Percentiles rank a stretch among this genome's conserved stretches.
phyloP scores from a whole-genome alignment of 2,329 filamentous ascomycete genomes.

The Monilinia fructicola region DNA sequence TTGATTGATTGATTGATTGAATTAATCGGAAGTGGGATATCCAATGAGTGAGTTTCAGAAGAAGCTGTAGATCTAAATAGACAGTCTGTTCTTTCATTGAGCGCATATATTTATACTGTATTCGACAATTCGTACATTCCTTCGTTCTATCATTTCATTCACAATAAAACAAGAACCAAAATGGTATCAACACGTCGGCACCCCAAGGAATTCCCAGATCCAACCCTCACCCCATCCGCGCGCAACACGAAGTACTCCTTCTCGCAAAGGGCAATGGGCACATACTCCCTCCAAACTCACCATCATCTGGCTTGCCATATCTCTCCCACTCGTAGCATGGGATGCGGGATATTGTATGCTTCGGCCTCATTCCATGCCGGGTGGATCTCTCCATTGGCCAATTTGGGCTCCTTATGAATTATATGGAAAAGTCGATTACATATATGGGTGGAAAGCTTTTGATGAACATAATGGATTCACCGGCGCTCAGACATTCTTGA shows the following conservation, averaged over 20 bases:
- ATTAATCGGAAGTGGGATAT: background rate
- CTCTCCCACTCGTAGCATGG: slow-evolving; percentile 67
- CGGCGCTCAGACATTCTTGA: slow-evolving; percentile 59
- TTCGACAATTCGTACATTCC: background rate
- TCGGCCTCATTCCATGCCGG: slow-evolving; percentile 67
- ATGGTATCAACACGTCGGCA: slow-evolving; percentile 57
- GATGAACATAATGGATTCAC: slow-evolving; percentile 63
- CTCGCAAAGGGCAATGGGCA: slow-evolving; percentile 45
- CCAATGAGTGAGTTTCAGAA: background rate
- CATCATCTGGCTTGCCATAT: slow-evolving; percentile 60
- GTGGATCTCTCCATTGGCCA: slow-evolving; percentile 59
- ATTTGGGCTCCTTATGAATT: slow-evolving; percentile 66
- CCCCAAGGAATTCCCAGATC: slow-evolving; percentile 49
- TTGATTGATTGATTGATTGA: slow-evolving; percentile 4
- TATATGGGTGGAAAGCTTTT: slow-evolving; percentile 65
- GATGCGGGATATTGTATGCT: slow-evolving; percentile 66
- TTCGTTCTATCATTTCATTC: background rate
- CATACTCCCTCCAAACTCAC: slow-evolving; percentile 60
- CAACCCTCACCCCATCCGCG: slow-evolving; percentile 32
- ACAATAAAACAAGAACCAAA: background rate
- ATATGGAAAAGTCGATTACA: slow-evolving; percentile 63
- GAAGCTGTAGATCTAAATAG: background rate
- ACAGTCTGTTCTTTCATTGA: background rate
- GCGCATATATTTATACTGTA: background rate
- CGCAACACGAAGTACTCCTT: slow-evolving; percentile 24